Conservation (phyloP, 2,329 filamentous ascomycete genomes). For the Ophiostoma angusticollis region DNA sequence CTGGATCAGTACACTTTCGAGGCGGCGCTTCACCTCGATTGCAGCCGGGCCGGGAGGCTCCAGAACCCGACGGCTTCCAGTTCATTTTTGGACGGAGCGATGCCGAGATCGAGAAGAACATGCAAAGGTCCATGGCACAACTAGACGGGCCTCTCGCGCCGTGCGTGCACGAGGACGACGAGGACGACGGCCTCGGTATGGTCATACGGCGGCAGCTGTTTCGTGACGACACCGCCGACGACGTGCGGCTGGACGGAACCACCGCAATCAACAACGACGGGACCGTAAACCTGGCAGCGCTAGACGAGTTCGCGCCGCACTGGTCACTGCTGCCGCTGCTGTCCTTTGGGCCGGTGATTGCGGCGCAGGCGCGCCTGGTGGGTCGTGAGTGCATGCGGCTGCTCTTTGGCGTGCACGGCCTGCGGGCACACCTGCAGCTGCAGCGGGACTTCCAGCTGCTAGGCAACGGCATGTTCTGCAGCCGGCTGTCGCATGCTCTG, state of each 20-base stretch:
- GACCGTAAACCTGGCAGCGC: not conserved
- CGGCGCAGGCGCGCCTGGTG: constrained; percentile 61
- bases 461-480: constrained; percentile 72
- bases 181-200: constrained; percentile 25
- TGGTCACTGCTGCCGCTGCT: constrained; percentile 52
- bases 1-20: not conserved
- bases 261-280: not conserved
- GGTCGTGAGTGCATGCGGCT: constrained; percentile 63
- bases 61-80: constrained; percentile 23
- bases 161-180: no score
- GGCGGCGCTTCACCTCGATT: no score
- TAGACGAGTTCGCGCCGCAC: constrained; percentile 32
- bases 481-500: constrained; percentile 65
- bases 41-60: no score
- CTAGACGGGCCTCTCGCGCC: constrained; percentile 24
- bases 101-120: constrained; percentile 31
- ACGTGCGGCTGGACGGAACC: no score
- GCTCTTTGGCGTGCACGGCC: constrained; percentile 60
- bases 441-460: constrained; percentile 75
- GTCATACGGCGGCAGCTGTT: constrained; percentile 30
- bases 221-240: constrained; percentile 12
- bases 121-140: constrained; percentile 38
- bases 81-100: constrained; percentile 41
- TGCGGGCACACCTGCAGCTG: constrained; percentile 59
- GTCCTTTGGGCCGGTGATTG: constrained; percentile 63